A percentile compares a stretch with the other conserved stretches of the same genome.
phyloP scores from a whole-genome alignment of 225 moss, liverwort and hornwort species.

The Bryoerythrophyllum caledonicum region DNA sequence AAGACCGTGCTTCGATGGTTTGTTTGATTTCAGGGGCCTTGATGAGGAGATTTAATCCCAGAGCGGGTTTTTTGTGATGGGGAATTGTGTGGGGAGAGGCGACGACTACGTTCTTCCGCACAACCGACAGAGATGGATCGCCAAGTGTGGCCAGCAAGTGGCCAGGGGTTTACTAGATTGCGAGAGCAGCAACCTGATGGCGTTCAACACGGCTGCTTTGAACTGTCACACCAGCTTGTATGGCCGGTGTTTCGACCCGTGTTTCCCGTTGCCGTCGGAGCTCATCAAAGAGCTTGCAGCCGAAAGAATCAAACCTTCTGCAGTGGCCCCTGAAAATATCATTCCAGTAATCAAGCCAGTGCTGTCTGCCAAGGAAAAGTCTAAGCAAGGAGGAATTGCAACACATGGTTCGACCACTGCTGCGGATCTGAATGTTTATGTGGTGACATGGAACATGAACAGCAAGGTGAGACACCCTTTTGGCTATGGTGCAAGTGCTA shows the following conservation, averaged over 20 bases:
- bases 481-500: too few species aligned
- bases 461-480: constrained; percentile 50
- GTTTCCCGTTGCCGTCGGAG: constrained; percentile 28
- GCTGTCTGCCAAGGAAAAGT: constrained; percentile 20
- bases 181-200: constrained; percentile 26
- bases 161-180: constrained; percentile 25
- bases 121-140: constrained; percentile 29
- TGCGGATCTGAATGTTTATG: constrained; percentile 45
- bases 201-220: constrained; percentile 14
- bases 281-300: constrained; percentile 23
- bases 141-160: constrained; percentile 32
- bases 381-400: constrained; percentile 18
- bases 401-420: constrained; percentile 3
- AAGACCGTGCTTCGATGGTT: neutral
- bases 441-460: constrained; percentile 86
- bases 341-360: constrained; percentile 3
- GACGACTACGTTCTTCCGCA: constrained; percentile 32
- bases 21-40: neutral
- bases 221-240: constrained; percentile 25
- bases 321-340: constrained; percentile 11
- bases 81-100: constrained; percentile 30
- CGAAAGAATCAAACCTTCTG: constrained; percentile 13
- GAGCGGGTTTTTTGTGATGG: constrained; percentile 14
- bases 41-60: neutral
- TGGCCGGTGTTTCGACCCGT: constrained; percentile 29